Base-by-base conservation (phyloP, 768 basidiomycete species). In the Amanita rubescens region DNA sequence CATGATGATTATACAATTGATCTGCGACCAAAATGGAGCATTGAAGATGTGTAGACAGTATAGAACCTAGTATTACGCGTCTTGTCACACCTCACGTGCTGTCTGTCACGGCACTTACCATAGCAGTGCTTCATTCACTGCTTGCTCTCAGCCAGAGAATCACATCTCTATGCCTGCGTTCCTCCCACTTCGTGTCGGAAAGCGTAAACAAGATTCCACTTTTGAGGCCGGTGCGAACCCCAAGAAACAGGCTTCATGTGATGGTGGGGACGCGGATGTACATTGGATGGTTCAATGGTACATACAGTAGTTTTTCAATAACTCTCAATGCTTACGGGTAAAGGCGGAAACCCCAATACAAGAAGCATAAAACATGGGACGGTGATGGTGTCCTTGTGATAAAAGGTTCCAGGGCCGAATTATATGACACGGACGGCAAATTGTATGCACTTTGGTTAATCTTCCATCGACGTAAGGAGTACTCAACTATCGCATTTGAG, bases 311-410 rank as follows among this genome's bases (percentile, higher is more conserved):
- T 25, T 32, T 49, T 17, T 35, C 25, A n/a, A 24, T 17, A 14
- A 30, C 14, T 52, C 15, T 39, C 10, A 8, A 19, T 30, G 9
- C 34, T 37, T 17, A 50, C n/a, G 6, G 14, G 25, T 1, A 34
- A 32, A 87, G 85, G 87, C 71, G 87, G 55, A 76, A 71, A 42
- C 83, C 76, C 41, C 87, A 90, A 65, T 71, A 74, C 35, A 88
- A 81, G 70, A 94, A 94, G 67, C 84, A 93, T 62, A 91, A 92
- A 65, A 91, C 87, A 0, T 94, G 92, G 92, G 90, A 94, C 49
- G 90, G 87, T 34, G 89, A 85, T 60, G 84, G 76, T 34, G 74
- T 86, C n/a, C 72, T 89, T 4, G 78, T 80, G 9, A 70, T 81
- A 15, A 74, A 61, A 54, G 68, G 65, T 7, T 64, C 59, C 7